A percentile compares a stretch with the other conserved stretches of the same genome.
Conservation (phyloP, 257 asterid species). For the Fraxinus pennsylvanica region DNA sequence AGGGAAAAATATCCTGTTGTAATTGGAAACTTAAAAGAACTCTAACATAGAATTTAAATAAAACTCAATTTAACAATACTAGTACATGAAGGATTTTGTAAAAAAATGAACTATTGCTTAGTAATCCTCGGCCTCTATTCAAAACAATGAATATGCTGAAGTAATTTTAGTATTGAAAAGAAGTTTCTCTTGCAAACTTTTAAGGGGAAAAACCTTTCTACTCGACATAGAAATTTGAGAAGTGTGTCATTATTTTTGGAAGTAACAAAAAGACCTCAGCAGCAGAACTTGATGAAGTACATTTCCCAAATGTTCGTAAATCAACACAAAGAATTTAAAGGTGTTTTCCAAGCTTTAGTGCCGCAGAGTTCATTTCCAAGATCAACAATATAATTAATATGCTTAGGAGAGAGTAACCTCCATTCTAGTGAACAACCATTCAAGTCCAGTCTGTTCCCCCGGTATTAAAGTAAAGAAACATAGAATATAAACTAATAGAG, state of each 20-base stretch:
- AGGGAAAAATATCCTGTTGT: background rate
- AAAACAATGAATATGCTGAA: background rate
- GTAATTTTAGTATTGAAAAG: background rate
- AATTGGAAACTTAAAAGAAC: background rate
- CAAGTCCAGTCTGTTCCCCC: background rate
- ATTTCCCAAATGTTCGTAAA: background rate
- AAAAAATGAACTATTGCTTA: background rate
- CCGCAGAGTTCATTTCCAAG: background rate
- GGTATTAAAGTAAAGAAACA: background rate
- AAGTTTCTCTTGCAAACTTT: background rate
- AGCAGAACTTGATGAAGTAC: background rate
- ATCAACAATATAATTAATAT: too few relatives aligned
- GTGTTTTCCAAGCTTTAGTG: background rate
- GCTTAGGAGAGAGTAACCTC: background rate
- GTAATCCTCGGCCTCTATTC: background rate
- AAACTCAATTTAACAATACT: background rate
- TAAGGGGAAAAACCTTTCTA: background rate
- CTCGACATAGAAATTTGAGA: background rate
- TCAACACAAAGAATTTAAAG: background rate
- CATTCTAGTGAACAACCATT: background rate
- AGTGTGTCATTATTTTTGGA: background rate
- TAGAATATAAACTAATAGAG: background rate
- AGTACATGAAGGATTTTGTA: background rate
- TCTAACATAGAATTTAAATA: background rate
- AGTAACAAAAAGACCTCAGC: background rate